Percentiles rank a stretch among this genome's conserved stretches.
Conservation (phyloP, 2,329 filamentous ascomycete genomes). For the Stemphylium beticola region DNA sequence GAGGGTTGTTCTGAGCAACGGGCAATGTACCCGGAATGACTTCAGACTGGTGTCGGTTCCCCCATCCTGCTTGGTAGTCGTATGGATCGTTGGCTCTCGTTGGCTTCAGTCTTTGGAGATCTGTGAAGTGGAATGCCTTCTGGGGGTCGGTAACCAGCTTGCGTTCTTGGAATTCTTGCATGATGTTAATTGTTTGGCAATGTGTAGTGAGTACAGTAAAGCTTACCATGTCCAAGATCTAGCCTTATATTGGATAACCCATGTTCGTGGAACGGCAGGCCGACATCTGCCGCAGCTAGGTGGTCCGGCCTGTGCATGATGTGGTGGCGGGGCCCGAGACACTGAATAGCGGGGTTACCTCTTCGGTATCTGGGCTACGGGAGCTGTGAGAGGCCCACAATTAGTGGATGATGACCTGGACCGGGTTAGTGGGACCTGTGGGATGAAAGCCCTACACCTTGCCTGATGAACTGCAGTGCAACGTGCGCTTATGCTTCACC, state of each 20-base stretch:
- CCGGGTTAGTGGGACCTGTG: conserved; percentile 30
- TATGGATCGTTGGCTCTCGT: conserved; percentile 49
- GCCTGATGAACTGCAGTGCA: conserved; percentile 10
- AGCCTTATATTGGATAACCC: conserved; percentile 39
- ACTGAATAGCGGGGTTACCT: conserved; percentile 34
- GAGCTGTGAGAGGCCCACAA: conserved; percentile 27
- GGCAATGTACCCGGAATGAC: conserved; percentile 53
- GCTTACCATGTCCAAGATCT: conserved; percentile 16
- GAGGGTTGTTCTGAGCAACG: conserved; percentile 52
- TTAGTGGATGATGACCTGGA: conserved; percentile 6
- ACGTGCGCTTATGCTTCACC: conserved; percentile 15
- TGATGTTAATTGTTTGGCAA: conserved; percentile 17
- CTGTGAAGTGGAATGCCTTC: conserved; percentile 48
- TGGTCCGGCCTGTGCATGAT: conserved; percentile 37
- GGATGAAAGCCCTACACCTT: conserved; percentile 6
- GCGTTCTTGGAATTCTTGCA: conserved; percentile 45
- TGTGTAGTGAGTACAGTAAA: conserved; percentile 4
- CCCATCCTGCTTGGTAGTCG: conserved; percentile 48
- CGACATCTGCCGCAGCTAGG: conserved; percentile 41
- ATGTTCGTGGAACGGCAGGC: conserved; percentile 22
- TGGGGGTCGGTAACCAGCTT: conserved; percentile 45
- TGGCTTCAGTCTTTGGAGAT: conserved; percentile 47
- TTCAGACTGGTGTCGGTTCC: conserved; percentile 50
- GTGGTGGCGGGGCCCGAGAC: conserved; percentile 40
- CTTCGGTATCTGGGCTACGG: conserved; percentile 22